Evolutionary conservation across 352 stramenopile genomes (phyloP).

Genomic region (Globisporangium lucens): DNA sequence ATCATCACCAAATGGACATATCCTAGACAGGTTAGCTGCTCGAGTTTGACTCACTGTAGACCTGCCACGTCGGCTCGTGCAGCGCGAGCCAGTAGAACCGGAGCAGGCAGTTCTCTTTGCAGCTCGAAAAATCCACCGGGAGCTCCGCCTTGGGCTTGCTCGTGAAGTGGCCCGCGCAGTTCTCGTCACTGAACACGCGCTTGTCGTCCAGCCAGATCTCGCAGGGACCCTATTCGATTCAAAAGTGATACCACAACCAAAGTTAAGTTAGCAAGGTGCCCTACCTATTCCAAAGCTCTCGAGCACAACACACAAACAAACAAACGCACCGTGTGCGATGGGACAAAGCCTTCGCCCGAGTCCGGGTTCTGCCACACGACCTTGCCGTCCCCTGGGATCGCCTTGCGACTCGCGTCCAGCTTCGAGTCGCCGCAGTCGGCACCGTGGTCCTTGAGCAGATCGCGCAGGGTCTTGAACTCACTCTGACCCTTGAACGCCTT

Average conservation of each 20-base stretch:
- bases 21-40: too few relatives aligned
- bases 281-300: too few relatives aligned
- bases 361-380: neutral
- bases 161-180: constrained; percentile 25
- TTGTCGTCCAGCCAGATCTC: constrained; percentile 58
- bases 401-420: constrained; percentile 29
- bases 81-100: constrained; percentile 19
- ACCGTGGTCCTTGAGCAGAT: constrained; percentile 39
- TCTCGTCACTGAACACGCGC: constrained; percentile 40
- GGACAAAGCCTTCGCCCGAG: neutral
- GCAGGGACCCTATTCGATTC: constrained; percentile 33
- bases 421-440: constrained; percentile 40
- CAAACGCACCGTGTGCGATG: neutral
- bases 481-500: constrained; percentile 29
- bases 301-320: neutral
- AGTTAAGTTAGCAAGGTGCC: constrained; percentile 7
- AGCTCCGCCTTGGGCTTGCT: constrained; percentile 1
- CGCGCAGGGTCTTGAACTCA: constrained; percentile 34
- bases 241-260: neutral
- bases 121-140: constrained; percentile 1
- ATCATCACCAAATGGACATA: too few relatives aligned
- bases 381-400: constrained; percentile 30
- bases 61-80: neutral
- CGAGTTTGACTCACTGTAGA: neutral
- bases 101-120: neutral